Conservation (phyloP, 768 basidiomycete genomes). For the Pisolithus microcarpus region DNA sequence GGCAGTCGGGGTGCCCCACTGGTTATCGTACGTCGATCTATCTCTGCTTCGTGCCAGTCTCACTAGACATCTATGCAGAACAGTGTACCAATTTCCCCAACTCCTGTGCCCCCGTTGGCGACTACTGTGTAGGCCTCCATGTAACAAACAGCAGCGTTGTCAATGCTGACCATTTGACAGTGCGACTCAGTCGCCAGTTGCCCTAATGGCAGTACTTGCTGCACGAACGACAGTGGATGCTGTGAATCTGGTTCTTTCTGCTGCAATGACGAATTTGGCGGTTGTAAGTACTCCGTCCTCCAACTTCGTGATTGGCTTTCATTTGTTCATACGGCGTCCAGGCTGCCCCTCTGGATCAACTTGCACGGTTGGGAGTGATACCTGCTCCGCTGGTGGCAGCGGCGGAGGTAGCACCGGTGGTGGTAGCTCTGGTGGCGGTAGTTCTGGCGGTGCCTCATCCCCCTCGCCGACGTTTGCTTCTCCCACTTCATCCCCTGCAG, state of each 20-base stretch:
- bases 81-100: constrained; percentile 14
- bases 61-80: constrained; percentile 3
- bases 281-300: constrained; percentile 11
- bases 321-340: constrained; percentile 5
- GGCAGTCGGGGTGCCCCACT: constrained; percentile 3
- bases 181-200: constrained; percentile 7
- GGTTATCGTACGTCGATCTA: constrained; percentile 12
- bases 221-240: not conserved
- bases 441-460: not conserved
- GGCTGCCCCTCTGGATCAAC: constrained; percentile 13
- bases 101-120: constrained; percentile 12
- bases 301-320: too few relatives aligned
- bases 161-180: not conserved
- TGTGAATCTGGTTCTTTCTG: constrained; percentile 7
- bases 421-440: not conserved
- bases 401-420: constrained; percentile 1
- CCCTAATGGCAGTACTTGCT: constrained; percentile 10
- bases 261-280: constrained; percentile 16
- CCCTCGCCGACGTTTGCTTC: not conserved
- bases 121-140: constrained; percentile 14
- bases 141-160: not conserved
- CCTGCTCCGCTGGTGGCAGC: constrained; percentile 1
- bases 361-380: constrained; percentile 4
- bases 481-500: not conserved
- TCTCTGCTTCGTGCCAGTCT: not conserved